phyloP scores from a whole-genome alignment of 2,329 filamentous ascomycete species.

The Fusarium mundagurra region DNA sequence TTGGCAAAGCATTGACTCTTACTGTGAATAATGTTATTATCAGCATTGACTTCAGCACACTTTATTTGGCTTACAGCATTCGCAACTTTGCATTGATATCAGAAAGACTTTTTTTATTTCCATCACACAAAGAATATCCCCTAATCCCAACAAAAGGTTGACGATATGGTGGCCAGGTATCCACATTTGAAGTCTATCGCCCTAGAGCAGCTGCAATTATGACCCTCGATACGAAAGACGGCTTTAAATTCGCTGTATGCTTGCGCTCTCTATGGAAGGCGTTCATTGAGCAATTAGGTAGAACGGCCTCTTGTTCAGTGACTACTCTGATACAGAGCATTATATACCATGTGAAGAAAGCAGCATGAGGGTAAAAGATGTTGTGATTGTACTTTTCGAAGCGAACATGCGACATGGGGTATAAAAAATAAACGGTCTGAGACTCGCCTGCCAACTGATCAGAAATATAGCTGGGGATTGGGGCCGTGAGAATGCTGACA shows the following conservation, averaged over 20 bases:
- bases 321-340: not conserved
- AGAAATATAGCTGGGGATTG: not conserved
- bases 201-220: not conserved
- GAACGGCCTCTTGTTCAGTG: not conserved
- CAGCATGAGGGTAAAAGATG: not conserved
- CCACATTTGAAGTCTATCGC: not conserved
- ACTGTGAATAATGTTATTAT: not conserved
- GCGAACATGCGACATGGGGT: not conserved
- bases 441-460: not conserved
- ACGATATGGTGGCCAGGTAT: not conserved
- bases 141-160: not conserved
- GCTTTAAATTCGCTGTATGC: not conserved
- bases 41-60: fast-evolving
- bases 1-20: not conserved
- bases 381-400: not conserved
- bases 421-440: not conserved
- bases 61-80: not conserved
- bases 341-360: not conserved
- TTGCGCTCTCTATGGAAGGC: not conserved
- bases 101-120: fast-evolving
- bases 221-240: not conserved
- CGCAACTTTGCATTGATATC: not conserved
- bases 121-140: not conserved
- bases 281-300: not conserved
- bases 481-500: not conserved